These are phyloP conservation scores for Passalora sequoiae DNA, from an alignment of 2,329 filamentous ascomycete species.

Conservation along the genomic window DNA sequence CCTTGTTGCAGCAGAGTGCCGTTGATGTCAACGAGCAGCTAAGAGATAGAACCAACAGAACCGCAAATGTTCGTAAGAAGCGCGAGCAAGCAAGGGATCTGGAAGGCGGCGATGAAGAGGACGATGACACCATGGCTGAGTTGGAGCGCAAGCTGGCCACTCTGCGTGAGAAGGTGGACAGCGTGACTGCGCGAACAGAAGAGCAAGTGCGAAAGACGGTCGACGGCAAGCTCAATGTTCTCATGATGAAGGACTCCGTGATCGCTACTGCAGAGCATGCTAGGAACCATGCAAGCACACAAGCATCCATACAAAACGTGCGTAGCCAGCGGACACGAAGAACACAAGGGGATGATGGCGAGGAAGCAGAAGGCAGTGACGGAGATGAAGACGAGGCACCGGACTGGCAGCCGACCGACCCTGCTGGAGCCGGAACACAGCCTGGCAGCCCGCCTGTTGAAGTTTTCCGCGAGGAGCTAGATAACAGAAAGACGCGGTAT, in stretches of 20 bases:
- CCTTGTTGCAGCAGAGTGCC: conserved; percentile 46
- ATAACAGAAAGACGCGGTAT: conserved; percentile 42
- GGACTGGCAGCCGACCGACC: conserved; percentile 39
- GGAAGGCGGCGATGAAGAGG: conserved; percentile 29
- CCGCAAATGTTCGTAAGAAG: conserved; percentile 33
- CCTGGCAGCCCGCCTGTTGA: conserved; percentile 34
- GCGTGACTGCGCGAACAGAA: conserved; percentile 53
- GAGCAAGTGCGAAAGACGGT: conserved; percentile 53
- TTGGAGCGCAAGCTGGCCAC: conserved; percentile 40
- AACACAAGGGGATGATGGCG: conserved; percentile 22
- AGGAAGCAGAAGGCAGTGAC: conserved; percentile 32
- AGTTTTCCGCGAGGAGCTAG: conserved; percentile 35
- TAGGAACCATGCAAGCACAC: conserved; percentile 33
- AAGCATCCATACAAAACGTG: conserved; percentile 33
- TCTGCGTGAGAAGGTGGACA: conserved; percentile 43
- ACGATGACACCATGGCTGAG: conserved; percentile 33
- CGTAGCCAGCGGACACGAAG: conserved; percentile 27
- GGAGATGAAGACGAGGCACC: conserved; percentile 38
- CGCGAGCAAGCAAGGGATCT: too few relatives aligned
- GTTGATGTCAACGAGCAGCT: conserved; percentile 54
- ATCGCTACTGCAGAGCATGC: conserved; percentile 38
- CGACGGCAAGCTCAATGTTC: conserved; percentile 49
- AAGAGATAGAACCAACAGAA: conserved; percentile 31
- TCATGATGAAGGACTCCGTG: conserved; percentile 42
- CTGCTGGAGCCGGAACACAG: conserved; percentile 32